Evolutionary conservation across 1,284 basidiomycete genomes (phyloP), one percentile per base, ranked within the genome.

Genomic region (Irpex sp.): DNA sequence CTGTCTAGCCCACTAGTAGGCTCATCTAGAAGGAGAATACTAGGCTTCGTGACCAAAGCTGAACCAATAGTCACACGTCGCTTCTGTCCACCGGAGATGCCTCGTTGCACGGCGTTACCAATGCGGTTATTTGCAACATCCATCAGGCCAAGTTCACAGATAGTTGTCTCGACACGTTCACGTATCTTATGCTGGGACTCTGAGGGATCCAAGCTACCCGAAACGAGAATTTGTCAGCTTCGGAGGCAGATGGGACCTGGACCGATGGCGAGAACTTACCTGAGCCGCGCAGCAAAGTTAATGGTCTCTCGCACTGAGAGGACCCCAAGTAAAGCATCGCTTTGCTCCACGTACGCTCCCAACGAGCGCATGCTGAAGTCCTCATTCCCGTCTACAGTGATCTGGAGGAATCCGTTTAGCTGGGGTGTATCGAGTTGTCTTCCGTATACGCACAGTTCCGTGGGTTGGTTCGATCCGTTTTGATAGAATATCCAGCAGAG

Each of bases 21-120:
- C 68, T 90, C 88, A 68, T 90, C 88, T 3, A 87, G 77, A 17
- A 89, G 79, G 7, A 89, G 73, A 3, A 89, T 80, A 3, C 83
- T 67, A 75, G 88, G 88, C 57, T 79, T 80, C 11, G 87, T 83
- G 33, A 90, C 83, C 66, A 90, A 81, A 57, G 86, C 84, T 61
- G 86, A 79, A 17, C 85, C 88, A 58, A 88, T 84, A 5, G 85
- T 88, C 3, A 90, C 83, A 5, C 88, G 77, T 9, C 86, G 78
- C 70, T 84, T 86, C 71, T 90, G 87, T 15, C 87, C 87, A 4
- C 87, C 88, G 9, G 83, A 86, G 39, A 90, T 84, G 1, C 88
- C 88, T 36, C 87, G 72, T 50, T 79, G 79, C 49, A 87, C 81
- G 1, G 81, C 79, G 0, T 79, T 82, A 1, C 88, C 88, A 49